These are phyloP conservation scores for Ophiostoma pallidulum DNA, from an alignment of 2,329 filamentous ascomycete genomes.

Conservation along the genomic window DNA sequence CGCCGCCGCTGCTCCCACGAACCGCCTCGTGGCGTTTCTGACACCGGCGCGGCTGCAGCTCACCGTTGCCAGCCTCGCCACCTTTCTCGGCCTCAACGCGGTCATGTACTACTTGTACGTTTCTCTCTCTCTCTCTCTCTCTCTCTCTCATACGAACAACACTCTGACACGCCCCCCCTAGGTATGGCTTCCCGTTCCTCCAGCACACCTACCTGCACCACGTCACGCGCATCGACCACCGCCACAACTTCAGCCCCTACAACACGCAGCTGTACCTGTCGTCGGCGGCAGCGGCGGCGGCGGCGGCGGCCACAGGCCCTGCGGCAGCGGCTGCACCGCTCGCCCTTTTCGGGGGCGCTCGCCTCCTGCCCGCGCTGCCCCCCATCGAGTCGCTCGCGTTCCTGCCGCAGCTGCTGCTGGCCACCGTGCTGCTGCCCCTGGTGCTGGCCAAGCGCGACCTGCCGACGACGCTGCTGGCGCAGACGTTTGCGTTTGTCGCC, in stretches of 20 bases:
- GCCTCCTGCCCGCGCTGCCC: constrained; percentile 22
- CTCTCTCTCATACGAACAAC: background rate
- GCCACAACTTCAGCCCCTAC: constrained; percentile 97
- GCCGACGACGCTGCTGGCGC: constrained; percentile 76
- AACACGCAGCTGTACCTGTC: constrained; percentile 83
- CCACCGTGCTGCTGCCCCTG: constrained; percentile 60
- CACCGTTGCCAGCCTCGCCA: constrained; percentile 54
- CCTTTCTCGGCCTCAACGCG: constrained; percentile 65
- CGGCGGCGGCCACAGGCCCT: too few species aligned
- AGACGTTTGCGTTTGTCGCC: constrained; percentile 93
- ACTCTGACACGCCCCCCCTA: constrained; percentile 27
- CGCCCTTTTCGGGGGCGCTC: constrained; percentile 18
- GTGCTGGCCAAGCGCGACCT: constrained; percentile 72
- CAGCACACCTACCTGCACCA: constrained; percentile 91
- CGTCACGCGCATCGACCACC: constrained; percentile 83
- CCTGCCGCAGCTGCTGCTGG: constrained; percentile 74
- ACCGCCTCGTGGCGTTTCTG: constrained; percentile 30
- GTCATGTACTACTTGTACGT: constrained; percentile 68
- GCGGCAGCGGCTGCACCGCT: too few species aligned
- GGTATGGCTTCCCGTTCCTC: constrained; percentile 73
- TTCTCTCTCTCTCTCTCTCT: background rate
- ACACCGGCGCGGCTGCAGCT: constrained; percentile 49
- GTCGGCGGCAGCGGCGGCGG: constrained; percentile 48
- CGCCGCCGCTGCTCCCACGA: constrained; percentile 5
- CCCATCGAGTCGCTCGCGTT: constrained; percentile 75